These are phyloP conservation scores for Blastobotrys illinoisensis DNA, from an alignment of 1,139 yeast species.

Conservation along the genomic window DNA sequence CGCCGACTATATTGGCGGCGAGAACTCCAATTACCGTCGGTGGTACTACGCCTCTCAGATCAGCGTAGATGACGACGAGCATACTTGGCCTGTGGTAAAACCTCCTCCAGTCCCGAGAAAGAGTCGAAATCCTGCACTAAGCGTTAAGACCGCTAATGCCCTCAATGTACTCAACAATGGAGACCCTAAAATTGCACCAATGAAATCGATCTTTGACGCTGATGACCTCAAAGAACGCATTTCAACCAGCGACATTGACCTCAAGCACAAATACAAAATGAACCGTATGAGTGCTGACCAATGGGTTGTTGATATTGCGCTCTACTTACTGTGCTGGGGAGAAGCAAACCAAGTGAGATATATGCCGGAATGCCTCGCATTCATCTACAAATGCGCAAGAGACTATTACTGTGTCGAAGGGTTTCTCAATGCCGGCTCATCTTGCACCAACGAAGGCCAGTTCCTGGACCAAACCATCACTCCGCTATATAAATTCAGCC, in stretches of 20 bases:
- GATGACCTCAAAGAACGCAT: background rate
- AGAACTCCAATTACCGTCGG: slow-evolving; percentile 56
- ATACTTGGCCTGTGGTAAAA: slow-evolving; percentile 33
- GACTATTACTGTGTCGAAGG: slow-evolving; percentile 44
- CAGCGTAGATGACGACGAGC: slow-evolving; percentile 49
- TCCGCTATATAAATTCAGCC: slow-evolving; percentile 62
- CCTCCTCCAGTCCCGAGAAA: slow-evolving; percentile 14
- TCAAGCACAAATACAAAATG: slow-evolving; percentile 58
- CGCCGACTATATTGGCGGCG: slow-evolving; percentile 74
- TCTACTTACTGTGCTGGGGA: slow-evolving; percentile 80
- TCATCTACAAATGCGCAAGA: slow-evolving; percentile 69
- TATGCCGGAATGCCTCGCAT: slow-evolving; percentile 82
- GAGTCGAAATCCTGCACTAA: background rate
- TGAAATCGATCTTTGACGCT: background rate
- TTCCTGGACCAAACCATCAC: slow-evolving; percentile 67
- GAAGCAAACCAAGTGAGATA: slow-evolving; percentile 80
- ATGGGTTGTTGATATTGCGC: slow-evolving; percentile 58
- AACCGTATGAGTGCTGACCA: slow-evolving; percentile 47
- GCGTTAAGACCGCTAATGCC: background rate
- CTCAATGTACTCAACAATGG: background rate
- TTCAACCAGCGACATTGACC: slow-evolving; percentile 2
- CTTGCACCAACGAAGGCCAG: slow-evolving; percentile 19
- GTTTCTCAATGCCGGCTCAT: background rate
- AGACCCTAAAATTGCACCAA: background rate
- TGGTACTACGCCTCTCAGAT: slow-evolving; percentile 70